Percentiles rank a stretch among this genome's conserved stretches.
These are phyloP conservation scores for Coniochaeta ligniaria DNA, from an alignment of 2,329 filamentous ascomycete species.

Conservation along the genomic window DNA sequence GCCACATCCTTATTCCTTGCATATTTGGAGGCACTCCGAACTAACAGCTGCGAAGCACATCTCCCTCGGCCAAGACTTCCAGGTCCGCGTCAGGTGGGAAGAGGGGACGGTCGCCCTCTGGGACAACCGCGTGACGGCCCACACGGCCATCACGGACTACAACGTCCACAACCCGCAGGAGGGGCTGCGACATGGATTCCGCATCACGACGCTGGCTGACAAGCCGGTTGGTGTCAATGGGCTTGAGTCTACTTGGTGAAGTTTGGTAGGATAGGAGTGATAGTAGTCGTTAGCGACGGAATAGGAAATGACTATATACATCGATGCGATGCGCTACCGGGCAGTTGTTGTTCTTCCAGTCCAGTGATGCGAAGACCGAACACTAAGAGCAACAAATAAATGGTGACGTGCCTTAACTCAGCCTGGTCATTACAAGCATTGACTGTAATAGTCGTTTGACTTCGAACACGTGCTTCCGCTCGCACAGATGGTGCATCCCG, in stretches of 20 bases:
- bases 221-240: slow-evolving; percentile 28
- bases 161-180: slow-evolving; percentile 30
- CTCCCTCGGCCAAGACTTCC: slow-evolving; percentile 53
- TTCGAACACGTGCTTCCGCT: slow-evolving; percentile 22
- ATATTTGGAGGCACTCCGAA: too few relatives aligned
- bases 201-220: slow-evolving; percentile 31
- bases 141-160: slow-evolving; percentile 37
- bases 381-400: too few relatives aligned
- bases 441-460: slow-evolving; percentile 25
- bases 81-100: slow-evolving; percentile 59
- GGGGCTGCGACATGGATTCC: slow-evolving; percentile 31
- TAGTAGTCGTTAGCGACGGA: too few relatives aligned
- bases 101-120: slow-evolving; percentile 60
- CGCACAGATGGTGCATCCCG: slow-evolving; percentile 24
- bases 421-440: slow-evolving; percentile 18
- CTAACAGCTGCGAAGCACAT: slow-evolving; percentile 27
- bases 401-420: too few relatives aligned
- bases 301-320: background rate
- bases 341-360: too few relatives aligned
- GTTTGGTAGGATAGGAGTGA: too few relatives aligned
- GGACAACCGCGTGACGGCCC: slow-evolving; percentile 53
- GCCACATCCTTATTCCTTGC: background rate
- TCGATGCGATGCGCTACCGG: background rate
- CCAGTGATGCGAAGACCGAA: too few relatives aligned
- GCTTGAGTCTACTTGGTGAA: slow-evolving; percentile 27